phyloP scores from a whole-genome alignment of 2,329 filamentous ascomycete genomes.

The Calonectria leucothoes region DNA sequence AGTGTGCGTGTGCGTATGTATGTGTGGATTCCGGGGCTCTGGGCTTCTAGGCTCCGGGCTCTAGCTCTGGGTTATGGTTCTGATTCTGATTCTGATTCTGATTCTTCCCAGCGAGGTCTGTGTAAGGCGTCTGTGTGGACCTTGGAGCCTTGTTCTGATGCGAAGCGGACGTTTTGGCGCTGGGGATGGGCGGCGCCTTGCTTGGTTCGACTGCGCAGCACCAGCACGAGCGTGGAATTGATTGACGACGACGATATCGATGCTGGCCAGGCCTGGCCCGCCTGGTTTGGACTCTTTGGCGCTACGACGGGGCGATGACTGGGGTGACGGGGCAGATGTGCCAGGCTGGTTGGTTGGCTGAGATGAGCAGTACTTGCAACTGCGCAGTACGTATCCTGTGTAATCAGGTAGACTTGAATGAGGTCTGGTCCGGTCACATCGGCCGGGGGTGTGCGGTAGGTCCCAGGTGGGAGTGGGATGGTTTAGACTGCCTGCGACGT shows the following conservation, averaged over 20 bases:
- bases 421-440: neutral
- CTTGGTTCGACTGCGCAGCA: constrained; percentile 10
- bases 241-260: constrained; percentile 30
- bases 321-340: constrained; percentile 26
- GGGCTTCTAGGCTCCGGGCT: neutral
- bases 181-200: constrained; percentile 22
- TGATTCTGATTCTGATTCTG: neutral
- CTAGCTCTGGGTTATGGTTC: neutral
- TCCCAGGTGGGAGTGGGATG: constrained; percentile 3
- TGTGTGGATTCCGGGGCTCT: neutral
- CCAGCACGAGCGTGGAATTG: constrained; percentile 33
- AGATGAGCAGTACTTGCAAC: neutral
- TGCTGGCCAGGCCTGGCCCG: constrained; percentile 15
- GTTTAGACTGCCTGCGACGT: neutral
- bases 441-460: neutral
- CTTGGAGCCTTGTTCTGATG: constrained; percentile 2
- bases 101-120: neutral
- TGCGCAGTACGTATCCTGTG: neutral
- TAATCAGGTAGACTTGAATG: constrained; percentile 6
- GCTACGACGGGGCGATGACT: constrained; percentile 30
- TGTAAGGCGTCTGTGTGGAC: constrained; percentile 10
- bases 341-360: constrained; percentile 16
- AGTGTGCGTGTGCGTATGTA: neutral
- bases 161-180: constrained; percentile 15
- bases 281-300: constrained; percentile 33